These are phyloP conservation scores for Boletales sp. DNA, from an alignment of 768 basidiomycete genomes.

Conservation along the genomic window DNA sequence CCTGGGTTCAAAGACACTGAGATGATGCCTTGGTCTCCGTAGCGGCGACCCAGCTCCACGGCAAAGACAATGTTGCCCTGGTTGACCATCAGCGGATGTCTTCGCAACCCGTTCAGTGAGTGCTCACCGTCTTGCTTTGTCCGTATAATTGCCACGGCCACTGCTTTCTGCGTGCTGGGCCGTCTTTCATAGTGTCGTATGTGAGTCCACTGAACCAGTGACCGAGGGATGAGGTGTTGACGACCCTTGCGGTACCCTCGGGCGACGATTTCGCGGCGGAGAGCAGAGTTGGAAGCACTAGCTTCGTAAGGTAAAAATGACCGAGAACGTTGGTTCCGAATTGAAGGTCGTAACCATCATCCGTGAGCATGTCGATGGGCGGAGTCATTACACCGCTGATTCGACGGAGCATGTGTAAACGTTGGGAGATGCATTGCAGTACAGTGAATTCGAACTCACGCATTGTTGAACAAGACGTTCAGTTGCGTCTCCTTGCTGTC, in stretches of 20 bases:
- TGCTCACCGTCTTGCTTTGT: constrained; percentile 32
- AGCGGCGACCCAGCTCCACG: constrained; percentile 40
- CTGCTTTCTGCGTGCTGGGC: constrained; percentile 16
- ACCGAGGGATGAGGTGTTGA: constrained; percentile 32
- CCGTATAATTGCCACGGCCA: constrained; percentile 9
- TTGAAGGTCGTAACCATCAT: constrained; percentile 40
- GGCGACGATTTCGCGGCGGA: constrained; percentile 28
- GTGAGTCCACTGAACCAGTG: constrained; percentile 22
- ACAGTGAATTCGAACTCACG: constrained; percentile 16
- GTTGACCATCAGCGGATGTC: background rate
- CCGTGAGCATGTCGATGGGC: constrained; percentile 30
- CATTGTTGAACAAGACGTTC: constrained; percentile 29
- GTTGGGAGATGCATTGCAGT: no score
- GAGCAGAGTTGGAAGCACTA: constrained; percentile 33
- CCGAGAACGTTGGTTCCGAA: constrained; percentile 39
- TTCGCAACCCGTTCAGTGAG: background rate
- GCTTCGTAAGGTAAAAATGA: constrained; percentile 34
- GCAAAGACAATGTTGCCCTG: constrained; percentile 46
- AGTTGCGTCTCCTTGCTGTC: constrained; percentile 19
- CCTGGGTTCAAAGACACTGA: constrained; percentile 45
- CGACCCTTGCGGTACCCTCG: constrained; percentile 32
- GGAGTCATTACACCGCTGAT: constrained; percentile 30
- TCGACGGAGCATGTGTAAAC: background rate
- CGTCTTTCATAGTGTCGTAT: constrained; percentile 28
- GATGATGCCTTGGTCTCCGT: constrained; percentile 42